These are phyloP conservation scores for Trichoderma arundinaceum DNA, from an alignment of 2,329 filamentous ascomycete genomes.

Conservation along the genomic window DNA sequence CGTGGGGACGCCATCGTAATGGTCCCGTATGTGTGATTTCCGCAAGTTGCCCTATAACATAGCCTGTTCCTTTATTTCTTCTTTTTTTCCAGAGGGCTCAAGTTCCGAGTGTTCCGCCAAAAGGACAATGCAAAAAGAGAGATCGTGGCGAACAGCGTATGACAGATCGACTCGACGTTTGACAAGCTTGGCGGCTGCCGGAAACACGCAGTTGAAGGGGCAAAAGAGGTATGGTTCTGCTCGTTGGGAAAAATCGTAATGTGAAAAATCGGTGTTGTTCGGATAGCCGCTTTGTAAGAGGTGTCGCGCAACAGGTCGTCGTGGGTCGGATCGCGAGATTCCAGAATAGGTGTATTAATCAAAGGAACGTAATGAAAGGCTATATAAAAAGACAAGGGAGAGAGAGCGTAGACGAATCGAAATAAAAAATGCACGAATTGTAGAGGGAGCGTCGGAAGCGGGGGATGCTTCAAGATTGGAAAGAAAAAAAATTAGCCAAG, in stretches of 20 bases:
- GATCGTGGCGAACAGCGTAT: conserved; percentile 17
- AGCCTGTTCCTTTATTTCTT: conserved; percentile 5
- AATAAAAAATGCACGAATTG: conserved; percentile 13
- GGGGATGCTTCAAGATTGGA: conserved; percentile 21
- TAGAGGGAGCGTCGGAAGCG: conserved; percentile 29
- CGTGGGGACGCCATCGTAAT: conserved; percentile 49
- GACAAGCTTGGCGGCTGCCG: conserved; percentile 16
- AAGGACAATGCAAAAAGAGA: neutral
- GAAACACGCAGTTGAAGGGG: conserved; percentile 5
- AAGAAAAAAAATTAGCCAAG: neutral
- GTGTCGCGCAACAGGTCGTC: conserved; percentile 27
- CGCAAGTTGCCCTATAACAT: conserved; percentile 35
- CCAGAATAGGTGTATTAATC: conserved; percentile 6
- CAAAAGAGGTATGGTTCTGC: conserved; percentile 5
- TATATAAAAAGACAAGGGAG: conserved; percentile 1
- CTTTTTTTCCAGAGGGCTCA: neutral
- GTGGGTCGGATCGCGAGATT: conserved; percentile 25
- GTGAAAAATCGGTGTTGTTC: conserved; percentile 11
- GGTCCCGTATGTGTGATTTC: conserved; percentile 10
- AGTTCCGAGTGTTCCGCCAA: conserved; percentile 6
- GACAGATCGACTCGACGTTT: conserved; percentile 27
- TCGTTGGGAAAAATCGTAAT: conserved; percentile 15
- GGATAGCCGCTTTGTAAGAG: conserved; percentile 27
- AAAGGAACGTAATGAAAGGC: conserved; percentile 26
- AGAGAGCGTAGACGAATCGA: conserved; percentile 26